These are phyloP conservation scores for Aspergillus ochraceus DNA, from an alignment of 2,329 filamentous ascomycete species.

Conservation along the genomic window DNA sequence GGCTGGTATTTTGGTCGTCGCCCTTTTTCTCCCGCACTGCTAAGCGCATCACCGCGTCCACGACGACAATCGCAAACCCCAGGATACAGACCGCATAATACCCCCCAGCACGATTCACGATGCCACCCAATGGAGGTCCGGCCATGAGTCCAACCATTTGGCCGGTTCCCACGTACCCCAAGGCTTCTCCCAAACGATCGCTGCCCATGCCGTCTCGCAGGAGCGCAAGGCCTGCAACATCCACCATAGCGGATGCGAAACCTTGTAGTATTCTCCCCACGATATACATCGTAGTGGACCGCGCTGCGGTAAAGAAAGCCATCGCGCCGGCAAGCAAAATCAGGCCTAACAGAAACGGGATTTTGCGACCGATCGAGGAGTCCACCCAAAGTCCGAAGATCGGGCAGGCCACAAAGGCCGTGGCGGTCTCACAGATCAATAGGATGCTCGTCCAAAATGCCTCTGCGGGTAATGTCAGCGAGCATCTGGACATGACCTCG, in stretches of 20 bases:
- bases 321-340: slow-evolving; percentile 53
- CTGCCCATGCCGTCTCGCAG: slow-evolving; percentile 58
- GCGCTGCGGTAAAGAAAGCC: slow-evolving; percentile 53
- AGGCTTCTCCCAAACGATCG: slow-evolving; percentile 58
- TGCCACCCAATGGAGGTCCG: slow-evolving; percentile 58
- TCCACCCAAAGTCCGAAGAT: slow-evolving; percentile 20
- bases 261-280: slow-evolving; percentile 58
- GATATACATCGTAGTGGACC: slow-evolving; percentile 48
- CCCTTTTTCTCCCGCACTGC: slow-evolving; percentile 62
- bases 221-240: slow-evolving; percentile 59
- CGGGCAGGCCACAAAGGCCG: slow-evolving; percentile 17
- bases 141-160: slow-evolving; percentile 57
- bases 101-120: slow-evolving; percentile 59
- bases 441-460: slow-evolving; percentile 20
- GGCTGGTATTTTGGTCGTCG: slow-evolving; percentile 29
- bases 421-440: slow-evolving; percentile 15
- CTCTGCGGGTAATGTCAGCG: slow-evolving; percentile 2
- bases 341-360: slow-evolving; percentile 59
- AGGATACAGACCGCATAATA: slow-evolving; percentile 59
- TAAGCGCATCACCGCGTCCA: slow-evolving; percentile 62
- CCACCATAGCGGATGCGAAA: slow-evolving; percentile 58
- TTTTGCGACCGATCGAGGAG: slow-evolving; percentile 42
- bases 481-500: background rate
- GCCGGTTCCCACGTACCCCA: slow-evolving; percentile 57
- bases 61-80: slow-evolving; percentile 51